Conservation (phyloP, 306 rosid species). For the Fragaria nilgerrensis region DNA sequence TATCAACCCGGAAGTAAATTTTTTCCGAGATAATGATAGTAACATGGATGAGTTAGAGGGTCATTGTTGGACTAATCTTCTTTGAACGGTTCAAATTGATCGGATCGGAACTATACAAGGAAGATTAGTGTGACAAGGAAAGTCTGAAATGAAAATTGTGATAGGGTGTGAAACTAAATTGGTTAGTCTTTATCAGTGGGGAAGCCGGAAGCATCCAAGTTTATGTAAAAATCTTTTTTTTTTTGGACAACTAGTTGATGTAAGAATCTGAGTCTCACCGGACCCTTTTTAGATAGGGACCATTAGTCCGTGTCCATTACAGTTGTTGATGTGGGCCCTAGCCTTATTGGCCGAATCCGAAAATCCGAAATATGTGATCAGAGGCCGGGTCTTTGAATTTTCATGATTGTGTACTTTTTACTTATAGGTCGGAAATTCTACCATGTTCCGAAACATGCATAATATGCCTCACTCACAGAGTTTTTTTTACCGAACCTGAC, state of each 20-base stretch:
- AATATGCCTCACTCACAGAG: no score
- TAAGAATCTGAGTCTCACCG: background rate
- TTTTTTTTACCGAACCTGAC: no score
- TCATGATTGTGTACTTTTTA: background rate
- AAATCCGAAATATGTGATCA: background rate
- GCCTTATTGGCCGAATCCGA: background rate
- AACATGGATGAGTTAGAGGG: background rate
- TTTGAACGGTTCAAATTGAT: background rate
- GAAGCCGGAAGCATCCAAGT: background rate
- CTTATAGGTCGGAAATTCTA: no score
- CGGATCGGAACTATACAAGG: background rate
- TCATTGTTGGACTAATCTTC: background rate
- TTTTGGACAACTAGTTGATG: no score
- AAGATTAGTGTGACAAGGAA: background rate
- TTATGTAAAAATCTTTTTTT: background rate
- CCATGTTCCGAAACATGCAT: no score
- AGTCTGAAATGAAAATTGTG: background rate
- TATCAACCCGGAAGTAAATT: background rate
- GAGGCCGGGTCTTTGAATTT: background rate
- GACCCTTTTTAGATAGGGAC: background rate
- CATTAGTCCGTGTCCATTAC: background rate
- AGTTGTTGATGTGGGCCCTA: background rate
- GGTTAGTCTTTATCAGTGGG: background rate
- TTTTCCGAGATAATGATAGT: background rate
- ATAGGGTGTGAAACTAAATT: background rate